A percentile compares a stretch with the other conserved stretches of the same genome.
Evolutionary conservation across 1,284 basidiomycete species (phyloP).

Genomic region (Neolentinus lepideus): DNA sequence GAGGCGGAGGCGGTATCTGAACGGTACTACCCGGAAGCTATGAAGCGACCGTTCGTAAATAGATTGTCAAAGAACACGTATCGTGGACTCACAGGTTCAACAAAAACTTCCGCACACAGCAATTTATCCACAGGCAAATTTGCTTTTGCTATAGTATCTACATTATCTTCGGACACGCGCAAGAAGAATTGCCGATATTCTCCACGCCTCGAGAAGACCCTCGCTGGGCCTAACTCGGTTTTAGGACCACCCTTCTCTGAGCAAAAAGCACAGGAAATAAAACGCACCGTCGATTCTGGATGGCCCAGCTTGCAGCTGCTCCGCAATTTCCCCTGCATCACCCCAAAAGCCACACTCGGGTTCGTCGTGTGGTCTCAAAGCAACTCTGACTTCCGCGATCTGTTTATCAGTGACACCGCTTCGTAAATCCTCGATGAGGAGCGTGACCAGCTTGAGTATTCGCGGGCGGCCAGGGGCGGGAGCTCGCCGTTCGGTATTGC

Average conservation of each 20-base stretch:
- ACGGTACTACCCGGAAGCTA: conserved; percentile 2
- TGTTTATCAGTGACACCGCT: conserved; percentile 42
- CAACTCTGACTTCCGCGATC: conserved; percentile 59
- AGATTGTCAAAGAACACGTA: background rate
- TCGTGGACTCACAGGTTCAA: conserved; percentile 20
- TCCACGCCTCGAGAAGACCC: conserved; percentile 58
- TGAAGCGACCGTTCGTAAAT: background rate
- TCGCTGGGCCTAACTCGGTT: conserved; percentile 43
- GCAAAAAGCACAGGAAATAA: conserved; percentile 2
- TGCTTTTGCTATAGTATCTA: conserved; percentile 21
- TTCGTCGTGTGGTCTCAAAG: conserved; percentile 36
- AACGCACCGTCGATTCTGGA: conserved; percentile 60
- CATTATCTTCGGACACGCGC: conserved; percentile 41
- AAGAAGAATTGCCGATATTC: conserved; percentile 66
- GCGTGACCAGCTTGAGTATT: conserved; percentile 42
- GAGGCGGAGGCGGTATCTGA: background rate
- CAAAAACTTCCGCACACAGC: conserved; percentile 23
- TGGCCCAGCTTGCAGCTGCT: conserved; percentile 51
- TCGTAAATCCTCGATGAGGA: conserved; percentile 59
- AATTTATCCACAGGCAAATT: conserved; percentile 24
- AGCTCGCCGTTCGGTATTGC: background rate
- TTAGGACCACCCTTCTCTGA: conserved; percentile 17
- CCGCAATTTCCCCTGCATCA: conserved; percentile 53
- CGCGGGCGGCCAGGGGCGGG: conserved; percentile 8
- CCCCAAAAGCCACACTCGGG: conserved; percentile 58